phyloP scores from a whole-genome alignment of 1,284 basidiomycete species.

The Marasmius oreades region DNA sequence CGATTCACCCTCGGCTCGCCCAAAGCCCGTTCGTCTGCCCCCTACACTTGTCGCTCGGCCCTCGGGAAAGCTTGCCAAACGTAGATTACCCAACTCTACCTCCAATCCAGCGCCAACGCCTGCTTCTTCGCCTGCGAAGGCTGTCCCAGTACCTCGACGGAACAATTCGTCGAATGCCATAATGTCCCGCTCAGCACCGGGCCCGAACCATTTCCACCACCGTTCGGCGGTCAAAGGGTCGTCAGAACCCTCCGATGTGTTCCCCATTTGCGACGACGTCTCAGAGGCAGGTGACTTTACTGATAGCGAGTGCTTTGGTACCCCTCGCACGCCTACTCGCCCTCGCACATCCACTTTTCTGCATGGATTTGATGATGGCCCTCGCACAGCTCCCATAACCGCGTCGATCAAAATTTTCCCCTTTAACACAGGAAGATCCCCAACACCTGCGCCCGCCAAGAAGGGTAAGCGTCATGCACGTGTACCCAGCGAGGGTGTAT shows the following conservation, averaged over 20 bases:
- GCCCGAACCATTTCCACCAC: slow-evolving; percentile 29
- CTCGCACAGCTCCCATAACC: slow-evolving; percentile 48
- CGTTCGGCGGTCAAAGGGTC: slow-evolving; percentile 18
- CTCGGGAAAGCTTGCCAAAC: slow-evolving; percentile 51
- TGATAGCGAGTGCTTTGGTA: slow-evolving; percentile 30
- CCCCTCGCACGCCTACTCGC: slow-evolving; percentile 38
- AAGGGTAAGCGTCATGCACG: slow-evolving; percentile 46
- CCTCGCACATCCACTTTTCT: slow-evolving; percentile 17
- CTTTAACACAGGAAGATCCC: slow-evolving; percentile 32
- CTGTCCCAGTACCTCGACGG: slow-evolving; percentile 38
- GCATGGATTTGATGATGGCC: slow-evolving; percentile 33
- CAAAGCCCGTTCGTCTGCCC: slow-evolving; percentile 26
- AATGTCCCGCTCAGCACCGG: slow-evolving; percentile 42
- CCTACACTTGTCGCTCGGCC: slow-evolving; percentile 43
- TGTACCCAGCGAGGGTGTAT: slow-evolving; percentile 63
- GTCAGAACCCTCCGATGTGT: slow-evolving; percentile 26
- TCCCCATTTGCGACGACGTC: slow-evolving; percentile 69
- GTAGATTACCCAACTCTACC: slow-evolving; percentile 37
- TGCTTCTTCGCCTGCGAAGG: slow-evolving; percentile 36
- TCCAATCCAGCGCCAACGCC: slow-evolving; percentile 23
- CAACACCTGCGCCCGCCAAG: slow-evolving; percentile 32
- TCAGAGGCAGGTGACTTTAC: slow-evolving; percentile 39
- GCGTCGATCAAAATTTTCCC: slow-evolving; percentile 34
- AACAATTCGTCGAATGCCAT: slow-evolving; percentile 13
- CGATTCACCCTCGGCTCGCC: slow-evolving; percentile 27